These are phyloP conservation scores for Gardenia jasminoides DNA, from an alignment of 257 asterid species.

Conservation along the genomic window DNA sequence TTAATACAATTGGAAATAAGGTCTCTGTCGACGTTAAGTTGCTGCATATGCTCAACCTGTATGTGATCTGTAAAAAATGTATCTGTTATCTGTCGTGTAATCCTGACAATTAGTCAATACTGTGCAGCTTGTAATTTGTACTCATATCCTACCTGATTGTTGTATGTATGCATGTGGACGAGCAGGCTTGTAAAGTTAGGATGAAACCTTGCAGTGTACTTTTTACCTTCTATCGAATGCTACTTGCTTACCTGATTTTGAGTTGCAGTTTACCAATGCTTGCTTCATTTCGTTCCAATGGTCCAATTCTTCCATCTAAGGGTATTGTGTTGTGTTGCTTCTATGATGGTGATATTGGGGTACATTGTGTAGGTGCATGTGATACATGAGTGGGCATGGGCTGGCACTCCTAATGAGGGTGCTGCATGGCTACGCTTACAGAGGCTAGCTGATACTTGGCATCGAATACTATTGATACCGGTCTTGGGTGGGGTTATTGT, in stretches of 20 bases:
- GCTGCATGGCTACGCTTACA: slow-evolving; percentile 98
- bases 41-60: background rate
- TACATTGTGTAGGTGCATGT: slow-evolving; percentile 67
- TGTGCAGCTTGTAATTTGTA: background rate
- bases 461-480: slow-evolving; percentile 86
- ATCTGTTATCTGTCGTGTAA: background rate
- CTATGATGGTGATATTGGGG: slow-evolving; percentile 13
- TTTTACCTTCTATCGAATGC: background rate
- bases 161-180: background rate
- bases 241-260: background rate
- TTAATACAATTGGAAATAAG: background rate
- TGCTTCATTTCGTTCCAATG: background rate
- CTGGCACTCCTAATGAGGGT: slow-evolving; percentile 98
- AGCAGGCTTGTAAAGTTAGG: too few species aligned
- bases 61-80: background rate
- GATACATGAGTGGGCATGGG: slow-evolving; percentile 99
- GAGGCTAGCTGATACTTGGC: slow-evolving; percentile 95
- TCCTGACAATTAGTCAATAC: background rate
- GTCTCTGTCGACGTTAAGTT: background rate
- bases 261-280: background rate
- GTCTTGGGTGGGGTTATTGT: slow-evolving; percentile 95
- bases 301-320: slow-evolving; percentile 1
- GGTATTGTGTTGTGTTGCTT: background rate
- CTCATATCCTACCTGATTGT: background rate
- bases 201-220: background rate